These are phyloP conservation scores for Clavaria fumosa DNA, from an alignment of 768 basidiomycete species.

Conservation along the genomic window DNA sequence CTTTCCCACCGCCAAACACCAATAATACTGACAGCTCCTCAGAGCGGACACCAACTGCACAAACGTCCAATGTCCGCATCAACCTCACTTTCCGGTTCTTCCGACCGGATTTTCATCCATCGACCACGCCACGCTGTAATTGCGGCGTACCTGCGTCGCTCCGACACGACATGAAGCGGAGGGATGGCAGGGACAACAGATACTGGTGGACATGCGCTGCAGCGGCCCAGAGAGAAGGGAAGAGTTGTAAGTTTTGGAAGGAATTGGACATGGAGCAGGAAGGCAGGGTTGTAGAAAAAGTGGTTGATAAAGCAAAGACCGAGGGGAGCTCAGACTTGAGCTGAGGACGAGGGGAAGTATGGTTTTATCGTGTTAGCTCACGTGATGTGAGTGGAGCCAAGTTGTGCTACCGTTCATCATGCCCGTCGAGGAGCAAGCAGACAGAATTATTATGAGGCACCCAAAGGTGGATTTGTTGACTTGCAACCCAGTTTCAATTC, in stretches of 20 bases:
- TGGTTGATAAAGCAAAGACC: too few species aligned
- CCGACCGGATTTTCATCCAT: constrained; percentile 62
- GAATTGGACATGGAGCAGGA: constrained; percentile 56
- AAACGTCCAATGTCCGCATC: constrained; percentile 54
- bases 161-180: constrained; percentile 67
- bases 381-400: too few species aligned
- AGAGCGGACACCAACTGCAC: constrained; percentile 17
- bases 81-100: constrained; percentile 83
- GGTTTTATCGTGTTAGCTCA: too few species aligned
- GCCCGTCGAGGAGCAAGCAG: too few species aligned
- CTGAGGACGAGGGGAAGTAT: too few species aligned
- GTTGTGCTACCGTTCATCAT: too few species aligned
- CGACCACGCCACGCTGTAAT: constrained; percentile 52
- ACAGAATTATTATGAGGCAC: too few species aligned
- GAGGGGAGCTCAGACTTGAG: too few species aligned
- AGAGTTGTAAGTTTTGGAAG: constrained; percentile 65
- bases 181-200: constrained; percentile 34
- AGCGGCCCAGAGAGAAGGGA: constrained; percentile 71
- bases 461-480: too few species aligned
- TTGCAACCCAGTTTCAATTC: too few species aligned
- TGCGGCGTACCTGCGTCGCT: constrained; percentile 59
- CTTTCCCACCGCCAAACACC: constrained; percentile 30
- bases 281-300: too few species aligned
- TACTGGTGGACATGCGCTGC: constrained; percentile 81
- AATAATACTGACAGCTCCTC: too few species aligned